These are phyloP conservation scores for Coprinopsis strossmayeri DNA, from an alignment of 768 basidiomycete species.

Conservation along the genomic window DNA sequence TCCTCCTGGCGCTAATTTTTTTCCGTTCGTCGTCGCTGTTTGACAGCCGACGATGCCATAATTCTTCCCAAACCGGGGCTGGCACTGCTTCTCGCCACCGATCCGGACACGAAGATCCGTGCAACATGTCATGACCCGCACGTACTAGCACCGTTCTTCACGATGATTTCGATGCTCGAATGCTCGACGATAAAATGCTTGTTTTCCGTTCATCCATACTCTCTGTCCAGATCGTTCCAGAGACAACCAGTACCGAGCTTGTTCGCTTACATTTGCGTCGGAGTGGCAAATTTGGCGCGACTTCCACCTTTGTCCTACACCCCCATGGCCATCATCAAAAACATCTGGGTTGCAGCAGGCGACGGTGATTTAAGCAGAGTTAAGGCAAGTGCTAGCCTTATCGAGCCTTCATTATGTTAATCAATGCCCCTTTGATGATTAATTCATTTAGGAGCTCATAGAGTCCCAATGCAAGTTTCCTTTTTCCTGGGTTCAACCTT, in stretches of 20 bases:
- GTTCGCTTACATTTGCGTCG: neutral
- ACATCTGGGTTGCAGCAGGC: slow-evolving; percentile 91
- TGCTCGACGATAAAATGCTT: neutral
- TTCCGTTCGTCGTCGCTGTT: neutral
- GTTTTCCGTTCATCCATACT: neutral
- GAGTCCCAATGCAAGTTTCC: slow-evolving; percentile 47
- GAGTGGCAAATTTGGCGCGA: neutral
- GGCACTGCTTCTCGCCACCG: slow-evolving; percentile 7
- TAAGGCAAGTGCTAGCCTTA: slow-evolving; percentile 36
- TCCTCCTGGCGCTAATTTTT: slow-evolving; percentile 4
- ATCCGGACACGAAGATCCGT: too few relatives aligned
- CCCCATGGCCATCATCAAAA: slow-evolving; percentile 34
- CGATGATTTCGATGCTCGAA: neutral
- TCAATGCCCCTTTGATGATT: slow-evolving; percentile 2
- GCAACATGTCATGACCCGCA: too few relatives aligned
- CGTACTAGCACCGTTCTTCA: neutral
- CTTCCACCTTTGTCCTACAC: neutral
- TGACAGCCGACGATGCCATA: slow-evolving; percentile 13
- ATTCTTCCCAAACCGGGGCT: slow-evolving; percentile 18
- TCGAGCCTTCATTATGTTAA: slow-evolving; percentile 7
- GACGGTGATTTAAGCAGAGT: slow-evolving; percentile 84
- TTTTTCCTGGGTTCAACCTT: slow-evolving; percentile 6
- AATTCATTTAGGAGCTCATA: slow-evolving; percentile 44
- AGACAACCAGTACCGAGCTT: neutral
- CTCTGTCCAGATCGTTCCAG: neutral